Base-by-base conservation (phyloP, 2,329 filamentous ascomycete genomes). In the Arthroderma sp. region DNA sequence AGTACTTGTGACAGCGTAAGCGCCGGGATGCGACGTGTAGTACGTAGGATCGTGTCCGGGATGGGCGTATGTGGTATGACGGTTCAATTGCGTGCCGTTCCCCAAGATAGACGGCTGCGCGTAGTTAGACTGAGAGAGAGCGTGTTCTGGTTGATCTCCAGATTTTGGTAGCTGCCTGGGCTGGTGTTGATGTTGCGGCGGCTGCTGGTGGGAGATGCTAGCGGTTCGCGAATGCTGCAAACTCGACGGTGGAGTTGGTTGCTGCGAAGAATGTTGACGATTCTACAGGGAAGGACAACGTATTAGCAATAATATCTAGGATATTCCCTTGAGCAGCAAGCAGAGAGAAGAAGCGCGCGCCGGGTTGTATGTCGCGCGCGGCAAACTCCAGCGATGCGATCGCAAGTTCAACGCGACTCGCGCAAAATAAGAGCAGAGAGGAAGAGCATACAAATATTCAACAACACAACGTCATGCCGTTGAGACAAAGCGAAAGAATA, bases 1-100 rank as follows among this genome's bases (percentile, higher is more conserved):
- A 49, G 82, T 78, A 67, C 82, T 85, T 54, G 84, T 80, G 45
- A 85, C 82, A 67, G 82, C 87, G 69, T 94, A 94, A 7, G 85
- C 78, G 61, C 80, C 85, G 51, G 83, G 77, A 60, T 91, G 84
- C 47, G 82, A 77, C 59, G 83, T 79, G 65, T 89, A 94, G 56
- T 76, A 78, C 38, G 79, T 74, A 43, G 83, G 68, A 54, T 93
- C 83, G 57, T 79, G 77, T 41, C 74, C 72, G 46, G 78, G 71
- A 51, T 79, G 74, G 51, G 81, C 77, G 65, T 91, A 91, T n/a
- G 70, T 67, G 47, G 72, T 69, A 42, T 68, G 70, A 50, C 74
- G 72, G 49, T 72, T 71, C 45, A 70, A 62, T 42, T 68, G 61
- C 30, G 69, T 59, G 51, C 69, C 67, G 55, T 59, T 64, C 22